Evolutionary conservation across 352 stramenopile genomes (phyloP), one percentile per base, ranked within the genome.

Genomic region (Hyaloperonospora brassicae): DNA sequence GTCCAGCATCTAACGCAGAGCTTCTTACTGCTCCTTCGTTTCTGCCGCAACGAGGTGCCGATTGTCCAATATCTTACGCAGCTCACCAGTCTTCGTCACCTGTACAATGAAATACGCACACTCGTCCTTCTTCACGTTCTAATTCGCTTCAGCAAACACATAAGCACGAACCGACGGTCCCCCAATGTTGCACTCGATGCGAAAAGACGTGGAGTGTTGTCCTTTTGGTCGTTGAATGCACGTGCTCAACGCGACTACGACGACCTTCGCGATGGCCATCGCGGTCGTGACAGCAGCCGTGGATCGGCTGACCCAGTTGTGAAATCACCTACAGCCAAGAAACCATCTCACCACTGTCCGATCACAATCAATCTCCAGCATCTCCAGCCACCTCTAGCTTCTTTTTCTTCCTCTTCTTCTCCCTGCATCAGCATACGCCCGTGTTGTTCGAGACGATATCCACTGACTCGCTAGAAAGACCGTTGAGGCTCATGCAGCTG

Each of bases 131-230:
- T 93, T 88, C 89, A 97, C 97, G 59, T 85, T 72, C 47, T 87
- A 72, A 48, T 88, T 93, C 34, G 96, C 84, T 70, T 98, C 91
- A 2, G 89, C 88, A 74, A 97, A 17, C 17, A 98, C 52, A 95
- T 89, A 59, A 14, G 75, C 90, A 48, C 91, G 75, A 44, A 79
- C 85, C 35, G 88, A 90, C 5, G 82, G 82, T 24, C 93, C 93
- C 70, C 98, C 94, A 53, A 98, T 74, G 66, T 98, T 97, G 75
- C 96, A 98, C 66, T 96, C 89, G 50, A 98, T 90, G 34, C 71
- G 78, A 41, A 87, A 17, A 17, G 75, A 67, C 78, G 80, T 49
- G 79, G 76, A 50, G 85, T 87, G 58, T 78, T 90, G 41, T 96
- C 86, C 64, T 91, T 86, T 17, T 17, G 60, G 84, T 70, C 40